Base-by-base conservation (phyloP, 345 rosid genomes). In the Melastoma malabathricum region DNA sequence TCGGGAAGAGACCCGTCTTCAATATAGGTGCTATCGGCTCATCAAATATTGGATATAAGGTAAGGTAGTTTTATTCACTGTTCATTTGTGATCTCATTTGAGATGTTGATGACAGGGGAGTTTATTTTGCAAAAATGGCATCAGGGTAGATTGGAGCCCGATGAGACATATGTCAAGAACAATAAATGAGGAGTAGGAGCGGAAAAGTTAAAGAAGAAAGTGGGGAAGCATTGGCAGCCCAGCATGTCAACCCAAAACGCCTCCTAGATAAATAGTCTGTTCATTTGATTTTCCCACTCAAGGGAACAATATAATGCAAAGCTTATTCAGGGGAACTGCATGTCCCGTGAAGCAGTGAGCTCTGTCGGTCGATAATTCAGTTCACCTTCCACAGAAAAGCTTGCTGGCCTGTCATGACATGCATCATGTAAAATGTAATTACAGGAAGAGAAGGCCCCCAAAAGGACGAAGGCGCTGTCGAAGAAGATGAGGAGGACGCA, bases 171-270 rank as follows among this genome's bases (percentile, higher is more conserved):
- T 46, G 44, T 63, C 65, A 89, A 89, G 64, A 66, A 72, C 46
- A 79, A 89, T 63, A 89, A 83, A 66, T 75, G 81, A 18, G 97
- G 97, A 19, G 34, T 89, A 6, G 97, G 97, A 62, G 80, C 89
- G 25, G 78, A 64, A 45, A 65, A 52, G 54, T 54, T 49, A 14
- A 77, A 79, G 72, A 79, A 72, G 64, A 75, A 72, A 57, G 57
- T 31, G 1, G 43, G 54, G 48, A 73, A 68, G 47, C 53, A 66
- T 20, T 54, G 9, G 22, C 59, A 52, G 27, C 31, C 62, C 19
- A 18, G 48, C 18, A 39, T 16, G 22, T 68, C 76, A 23, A 63
- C 54, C 38, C 54, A 59, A 44, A 57, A 67, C 50, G 54, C 39
- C n/a, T 61, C 58, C 9, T 56, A 67, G 72, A 82, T 75, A 27